phyloP scores from a whole-genome alignment of 2,329 filamentous ascomycete genomes.

The Xylariales sp. region DNA sequence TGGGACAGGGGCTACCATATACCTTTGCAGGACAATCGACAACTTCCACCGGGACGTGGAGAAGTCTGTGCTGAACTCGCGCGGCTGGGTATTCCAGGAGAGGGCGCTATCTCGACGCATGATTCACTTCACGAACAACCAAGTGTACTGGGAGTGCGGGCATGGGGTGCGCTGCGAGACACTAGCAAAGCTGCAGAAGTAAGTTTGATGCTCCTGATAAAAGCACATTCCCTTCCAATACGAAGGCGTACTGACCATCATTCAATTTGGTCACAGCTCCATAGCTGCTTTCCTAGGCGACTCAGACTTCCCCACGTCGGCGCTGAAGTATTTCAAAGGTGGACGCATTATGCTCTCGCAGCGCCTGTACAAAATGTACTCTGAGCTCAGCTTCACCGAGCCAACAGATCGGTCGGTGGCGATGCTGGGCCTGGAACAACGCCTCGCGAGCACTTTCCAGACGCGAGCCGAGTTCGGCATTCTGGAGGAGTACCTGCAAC shows the following conservation, averaged over 20 bases:
- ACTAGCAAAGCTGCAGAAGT: slow-evolving; percentile 5
- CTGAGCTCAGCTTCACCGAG: slow-evolving; percentile 4
- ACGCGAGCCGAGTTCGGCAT: slow-evolving; percentile 5
- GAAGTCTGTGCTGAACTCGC: slow-evolving; percentile 12
- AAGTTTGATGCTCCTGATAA: background rate
- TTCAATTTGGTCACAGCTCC: slow-evolving; percentile 1
- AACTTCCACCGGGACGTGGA: slow-evolving; percentile 18
- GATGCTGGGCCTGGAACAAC: slow-evolving; percentile 6
- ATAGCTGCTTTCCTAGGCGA: slow-evolving; percentile 7
- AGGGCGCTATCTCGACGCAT: slow-evolving; percentile 18
- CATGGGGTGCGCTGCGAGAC: slow-evolving; percentile 8
- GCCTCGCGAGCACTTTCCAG: background rate
- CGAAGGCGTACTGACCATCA: too few relatives aligned
- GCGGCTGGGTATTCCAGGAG: slow-evolving; percentile 26
- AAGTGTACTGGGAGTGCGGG: slow-evolving; percentile 23
- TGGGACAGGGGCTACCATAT: too few relatives aligned
- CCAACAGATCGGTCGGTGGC: slow-evolving; percentile 6
- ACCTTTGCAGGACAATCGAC: slow-evolving; percentile 11
- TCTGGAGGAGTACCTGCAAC: background rate
- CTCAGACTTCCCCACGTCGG: slow-evolving; percentile 6
- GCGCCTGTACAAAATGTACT: slow-evolving; percentile 6
- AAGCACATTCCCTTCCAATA: too few relatives aligned
- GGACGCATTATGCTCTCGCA: slow-evolving; percentile 1
- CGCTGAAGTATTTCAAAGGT: slow-evolving; percentile 2
- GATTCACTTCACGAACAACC: slow-evolving; percentile 20